A percentile compares a stretch with the other conserved stretches of the same genome.
These are phyloP conservation scores for Emmonsiellopsis sp. DNA, from an alignment of 2,329 filamentous ascomycete species.

Conservation along the genomic window DNA sequence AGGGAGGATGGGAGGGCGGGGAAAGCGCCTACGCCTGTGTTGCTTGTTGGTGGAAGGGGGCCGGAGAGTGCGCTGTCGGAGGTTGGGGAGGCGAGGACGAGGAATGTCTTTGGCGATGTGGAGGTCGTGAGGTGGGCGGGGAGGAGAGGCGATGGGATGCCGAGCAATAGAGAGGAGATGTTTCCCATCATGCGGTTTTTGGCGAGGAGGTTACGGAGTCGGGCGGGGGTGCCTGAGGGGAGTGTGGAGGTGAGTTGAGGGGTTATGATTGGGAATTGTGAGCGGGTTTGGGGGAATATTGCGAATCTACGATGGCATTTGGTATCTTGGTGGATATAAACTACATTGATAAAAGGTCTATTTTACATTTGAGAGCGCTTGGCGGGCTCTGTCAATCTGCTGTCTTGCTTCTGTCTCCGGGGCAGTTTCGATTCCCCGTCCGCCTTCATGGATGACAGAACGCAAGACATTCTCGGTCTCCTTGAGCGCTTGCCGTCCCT, in stretches of 20 bases:
- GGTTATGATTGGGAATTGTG: neutral
- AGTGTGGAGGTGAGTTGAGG: constrained; percentile 33
- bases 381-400: constrained; percentile 38
- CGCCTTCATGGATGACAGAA: constrained; percentile 37
- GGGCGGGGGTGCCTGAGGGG: constrained; percentile 37
- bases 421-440: constrained; percentile 27
- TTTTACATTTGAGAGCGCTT: constrained; percentile 35
- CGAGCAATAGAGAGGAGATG: constrained; percentile 74
- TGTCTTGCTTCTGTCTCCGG: constrained; percentile 29
- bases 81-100: constrained; percentile 55
- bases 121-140: constrained; percentile 62
- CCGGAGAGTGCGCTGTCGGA: constrained; percentile 47
- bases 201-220: constrained; percentile 34
- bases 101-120: constrained; percentile 57
- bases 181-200: constrained; percentile 78
- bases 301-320: neutral
- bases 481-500: constrained; percentile 47
- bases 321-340: constrained; percentile 11
- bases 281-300: neutral
- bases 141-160: constrained; percentile 68
- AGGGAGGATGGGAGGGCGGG: constrained; percentile 12
- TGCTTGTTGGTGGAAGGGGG: constrained; percentile 34
- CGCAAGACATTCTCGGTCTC: constrained; percentile 45
- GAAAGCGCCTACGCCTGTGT: constrained; percentile 33
- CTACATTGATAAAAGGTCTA: constrained; percentile 1